Base-by-base conservation (phyloP, 495 filamentous ascomycete species). In the Letharia lupina region DNA sequence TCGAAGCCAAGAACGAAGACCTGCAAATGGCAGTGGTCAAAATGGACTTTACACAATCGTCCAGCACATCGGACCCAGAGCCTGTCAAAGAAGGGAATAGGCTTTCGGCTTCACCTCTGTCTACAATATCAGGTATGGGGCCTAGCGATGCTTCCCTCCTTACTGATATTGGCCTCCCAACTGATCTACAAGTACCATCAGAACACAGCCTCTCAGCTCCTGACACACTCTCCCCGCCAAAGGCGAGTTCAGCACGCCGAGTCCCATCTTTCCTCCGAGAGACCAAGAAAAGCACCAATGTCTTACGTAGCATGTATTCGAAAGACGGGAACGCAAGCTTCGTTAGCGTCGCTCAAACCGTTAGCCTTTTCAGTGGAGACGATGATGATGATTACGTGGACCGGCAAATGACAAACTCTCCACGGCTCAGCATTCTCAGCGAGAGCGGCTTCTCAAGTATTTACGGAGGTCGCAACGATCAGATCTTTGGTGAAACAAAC, bases 401-500 rank as follows among this genome's bases (percentile, higher is more conserved):
- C 63, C 4, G 47, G 64, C 50, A 68, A 6, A 77, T 78, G 18
- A 71, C 76, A 0, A 74, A 69, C 59, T 90, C 88, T 60, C 89
- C 89, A 11, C 82, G 87, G 59, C 76, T 92, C 28, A 93, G 90
- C 68, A 81, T 90, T 23, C 80, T 93, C 39, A 92, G 89, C 71
- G 89, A 93, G 74, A 90, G 88, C 70, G 91, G 88, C 41, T 90
- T 92, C 68, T 69, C 89, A 15, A 87, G 86, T 71, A 79, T 90
- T 9, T 86, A 87, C 64, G 88, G 67, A 28, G 61, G 58, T 20
- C 42, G 10, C 3, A 70, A 44, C 47, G 67, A 69, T 35, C 50
- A 63, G 13, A 54, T 47, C 18, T 39, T 45, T 20, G 64, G 57
- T 28, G 56, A 65, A 23, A 28, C 20, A 48, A 20, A 48, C 2